These are phyloP conservation scores for Tuber borchii DNA, from an alignment of 495 filamentous ascomycete species.

Conservation along the genomic window DNA sequence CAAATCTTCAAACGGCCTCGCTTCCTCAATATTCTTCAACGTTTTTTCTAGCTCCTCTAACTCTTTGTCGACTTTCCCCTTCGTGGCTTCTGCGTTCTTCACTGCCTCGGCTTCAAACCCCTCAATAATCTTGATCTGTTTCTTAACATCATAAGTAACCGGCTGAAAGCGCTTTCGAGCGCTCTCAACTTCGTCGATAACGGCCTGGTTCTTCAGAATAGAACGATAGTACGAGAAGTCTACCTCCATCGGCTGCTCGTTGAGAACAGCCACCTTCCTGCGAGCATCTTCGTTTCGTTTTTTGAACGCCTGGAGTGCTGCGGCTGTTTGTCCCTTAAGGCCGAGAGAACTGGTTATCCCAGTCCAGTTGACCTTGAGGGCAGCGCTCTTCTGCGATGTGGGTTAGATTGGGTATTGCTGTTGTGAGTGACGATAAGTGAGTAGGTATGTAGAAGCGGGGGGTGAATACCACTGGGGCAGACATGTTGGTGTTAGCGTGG, in stretches of 20 bases:
- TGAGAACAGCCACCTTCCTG: slow-evolving; percentile 75
- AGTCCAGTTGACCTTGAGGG: slow-evolving; percentile 98
- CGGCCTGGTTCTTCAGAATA: slow-evolving; percentile 83
- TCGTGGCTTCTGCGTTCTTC: slow-evolving; percentile 92
- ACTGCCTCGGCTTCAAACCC: slow-evolving; percentile 95
- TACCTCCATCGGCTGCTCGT: slow-evolving; percentile 69
- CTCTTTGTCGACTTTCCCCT: slow-evolving; percentile 87
- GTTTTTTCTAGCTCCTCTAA: slow-evolving; percentile 86
- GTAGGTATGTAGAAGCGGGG: not conserved
- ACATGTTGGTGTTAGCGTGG: slow-evolving; percentile 20
- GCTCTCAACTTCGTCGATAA: slow-evolving; percentile 95
- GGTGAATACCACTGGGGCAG: slow-evolving; percentile 29
- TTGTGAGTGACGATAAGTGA: not conserved
- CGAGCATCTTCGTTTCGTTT: slow-evolving; percentile 98
- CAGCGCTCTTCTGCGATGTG: slow-evolving; percentile 81
- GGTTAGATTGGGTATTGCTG: slow-evolving; percentile 17
- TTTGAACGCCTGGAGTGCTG: slow-evolving; percentile 90
- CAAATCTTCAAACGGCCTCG: slow-evolving; percentile 91
- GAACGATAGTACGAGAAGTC: slow-evolving; percentile 91
- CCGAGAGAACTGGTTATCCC: slow-evolving; percentile 85
- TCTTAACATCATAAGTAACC: slow-evolving; percentile 74
- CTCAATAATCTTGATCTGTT: slow-evolving; percentile 95
- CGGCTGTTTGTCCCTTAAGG: slow-evolving; percentile 86
- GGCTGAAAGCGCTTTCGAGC: slow-evolving; percentile 85
- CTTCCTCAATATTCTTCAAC: slow-evolving; percentile 91